Evolutionary conservation across 306 rosid species (phyloP).

Genomic region (Abrus precatorius): DNA sequence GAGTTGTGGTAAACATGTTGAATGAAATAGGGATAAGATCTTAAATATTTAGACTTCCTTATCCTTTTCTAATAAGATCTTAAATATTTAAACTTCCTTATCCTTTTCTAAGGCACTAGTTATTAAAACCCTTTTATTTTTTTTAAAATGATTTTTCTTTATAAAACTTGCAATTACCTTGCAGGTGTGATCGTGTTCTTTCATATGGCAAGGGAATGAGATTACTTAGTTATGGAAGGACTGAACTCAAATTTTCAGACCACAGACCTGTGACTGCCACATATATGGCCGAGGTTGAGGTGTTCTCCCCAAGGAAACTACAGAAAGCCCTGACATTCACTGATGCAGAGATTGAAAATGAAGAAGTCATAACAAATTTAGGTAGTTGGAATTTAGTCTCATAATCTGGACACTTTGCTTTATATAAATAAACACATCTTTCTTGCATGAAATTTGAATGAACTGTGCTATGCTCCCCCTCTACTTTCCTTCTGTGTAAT

Average conservation of each 20-base stretch:
- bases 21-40: too few relatives aligned
- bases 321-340: constrained; percentile 86
- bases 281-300: constrained; percentile 86
- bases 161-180: constrained; percentile 12
- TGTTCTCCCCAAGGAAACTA: constrained; percentile 78
- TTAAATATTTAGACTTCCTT: too few relatives aligned
- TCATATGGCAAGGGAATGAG: constrained; percentile 78
- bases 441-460: constrained; percentile 14
- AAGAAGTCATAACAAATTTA: constrained; percentile 51
- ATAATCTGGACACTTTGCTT: constrained; percentile 53
- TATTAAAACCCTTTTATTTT: neutral
- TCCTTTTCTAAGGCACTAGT: neutral
- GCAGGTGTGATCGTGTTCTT: constrained; percentile 96
- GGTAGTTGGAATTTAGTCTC: constrained; percentile 53
- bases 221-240: constrained; percentile 67
- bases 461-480: neutral
- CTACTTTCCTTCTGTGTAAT: too few relatives aligned
- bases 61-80: too few relatives aligned
- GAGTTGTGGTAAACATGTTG: too few relatives aligned
- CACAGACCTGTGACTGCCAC: constrained; percentile 96
- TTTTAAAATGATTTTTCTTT: neutral
- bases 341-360: constrained; percentile 85
- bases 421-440: neutral
- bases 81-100: neutral
- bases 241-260: constrained; percentile 80